phyloP scores from a whole-genome alignment of 2,329 filamentous ascomycete genomes.

The Alternaria ventricosa region DNA sequence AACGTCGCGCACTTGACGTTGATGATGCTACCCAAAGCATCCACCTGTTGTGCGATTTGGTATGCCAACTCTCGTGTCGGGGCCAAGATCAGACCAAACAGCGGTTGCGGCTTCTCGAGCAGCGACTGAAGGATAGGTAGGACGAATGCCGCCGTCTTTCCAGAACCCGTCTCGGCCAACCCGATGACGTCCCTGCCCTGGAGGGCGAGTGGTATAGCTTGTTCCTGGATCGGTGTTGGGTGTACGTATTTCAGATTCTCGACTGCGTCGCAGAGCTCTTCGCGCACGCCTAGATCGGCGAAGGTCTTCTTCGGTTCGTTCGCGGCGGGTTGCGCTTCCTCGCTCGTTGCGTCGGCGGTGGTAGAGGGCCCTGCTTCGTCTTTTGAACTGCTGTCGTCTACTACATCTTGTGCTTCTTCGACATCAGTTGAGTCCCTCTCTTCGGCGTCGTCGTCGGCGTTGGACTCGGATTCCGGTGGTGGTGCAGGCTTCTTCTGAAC shows the following conservation, averaged over 20 bases:
- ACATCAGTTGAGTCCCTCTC: slow-evolving; percentile 1
- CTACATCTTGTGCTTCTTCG: slow-evolving; percentile 13
- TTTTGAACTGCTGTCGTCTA: background rate
- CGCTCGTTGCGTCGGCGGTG: slow-evolving; percentile 4
- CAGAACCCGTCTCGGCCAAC: slow-evolving; percentile 91
- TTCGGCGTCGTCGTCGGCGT: slow-evolving; percentile 24
- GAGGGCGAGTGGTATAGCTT: slow-evolving; percentile 83
- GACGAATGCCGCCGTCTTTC: slow-evolving; percentile 95
- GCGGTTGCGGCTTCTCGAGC: slow-evolving; percentile 82
- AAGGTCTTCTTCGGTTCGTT: slow-evolving; percentile 65
- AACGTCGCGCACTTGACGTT: slow-evolving; percentile 85
- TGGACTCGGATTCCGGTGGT: slow-evolving; percentile 32
- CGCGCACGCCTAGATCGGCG: slow-evolving; percentile 78
- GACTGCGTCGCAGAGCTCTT: slow-evolving; percentile 89
- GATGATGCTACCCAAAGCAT: slow-evolving; percentile 85
- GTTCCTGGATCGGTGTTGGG: slow-evolving; percentile 86
- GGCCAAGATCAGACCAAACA: slow-evolving; percentile 89
- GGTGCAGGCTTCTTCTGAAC: slow-evolving; percentile 17
- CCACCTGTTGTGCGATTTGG: slow-evolving; percentile 87
- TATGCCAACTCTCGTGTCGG: slow-evolving; percentile 92
- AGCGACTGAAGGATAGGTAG: slow-evolving; percentile 89
- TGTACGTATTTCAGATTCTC: slow-evolving; percentile 78
- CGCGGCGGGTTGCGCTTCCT: background rate
- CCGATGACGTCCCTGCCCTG: slow-evolving; percentile 87
- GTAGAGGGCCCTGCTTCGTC: slow-evolving; percentile 2